Conservation (phyloP, 208 protist species). For the Entamoeba invadens region DNA sequence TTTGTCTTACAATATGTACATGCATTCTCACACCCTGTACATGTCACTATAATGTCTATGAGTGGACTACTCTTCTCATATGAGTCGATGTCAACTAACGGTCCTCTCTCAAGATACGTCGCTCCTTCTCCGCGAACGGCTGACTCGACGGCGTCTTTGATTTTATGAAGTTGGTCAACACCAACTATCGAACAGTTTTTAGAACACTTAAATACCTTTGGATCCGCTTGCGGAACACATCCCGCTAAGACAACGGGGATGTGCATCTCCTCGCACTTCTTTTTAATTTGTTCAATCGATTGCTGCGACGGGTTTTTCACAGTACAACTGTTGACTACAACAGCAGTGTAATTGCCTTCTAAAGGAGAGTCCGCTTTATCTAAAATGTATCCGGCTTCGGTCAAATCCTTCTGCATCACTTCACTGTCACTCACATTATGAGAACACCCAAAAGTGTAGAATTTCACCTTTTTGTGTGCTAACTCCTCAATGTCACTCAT, state of each 20-base stretch:
- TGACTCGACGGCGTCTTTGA: neutral
- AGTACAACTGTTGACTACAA: neutral
- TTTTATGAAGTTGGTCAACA: neutral
- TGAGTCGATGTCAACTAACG: neutral
- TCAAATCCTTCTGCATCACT: neutral
- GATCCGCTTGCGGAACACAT: neutral
- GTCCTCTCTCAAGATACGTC: neutral
- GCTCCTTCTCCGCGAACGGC: neutral
- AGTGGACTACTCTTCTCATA: neutral
- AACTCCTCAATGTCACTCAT: neutral
- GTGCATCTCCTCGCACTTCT: neutral
- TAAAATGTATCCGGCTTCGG: neutral
- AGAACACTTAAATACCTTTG: neutral
- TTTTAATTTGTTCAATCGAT: neutral
- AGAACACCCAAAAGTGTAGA: neutral
- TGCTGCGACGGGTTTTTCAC: neutral
- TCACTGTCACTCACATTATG: neutral
- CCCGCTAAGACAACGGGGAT: neutral
- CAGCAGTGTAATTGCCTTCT: neutral
- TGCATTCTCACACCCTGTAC: neutral
- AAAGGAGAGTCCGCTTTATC: neutral
- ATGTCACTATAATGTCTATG: conserved; percentile 10
- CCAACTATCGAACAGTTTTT: neutral
- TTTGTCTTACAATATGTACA: conserved; percentile 25
- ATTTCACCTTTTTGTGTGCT: neutral